Base-by-base conservation (phyloP, 2,329 filamentous ascomycete species). In the Geosmithia flava region DNA sequence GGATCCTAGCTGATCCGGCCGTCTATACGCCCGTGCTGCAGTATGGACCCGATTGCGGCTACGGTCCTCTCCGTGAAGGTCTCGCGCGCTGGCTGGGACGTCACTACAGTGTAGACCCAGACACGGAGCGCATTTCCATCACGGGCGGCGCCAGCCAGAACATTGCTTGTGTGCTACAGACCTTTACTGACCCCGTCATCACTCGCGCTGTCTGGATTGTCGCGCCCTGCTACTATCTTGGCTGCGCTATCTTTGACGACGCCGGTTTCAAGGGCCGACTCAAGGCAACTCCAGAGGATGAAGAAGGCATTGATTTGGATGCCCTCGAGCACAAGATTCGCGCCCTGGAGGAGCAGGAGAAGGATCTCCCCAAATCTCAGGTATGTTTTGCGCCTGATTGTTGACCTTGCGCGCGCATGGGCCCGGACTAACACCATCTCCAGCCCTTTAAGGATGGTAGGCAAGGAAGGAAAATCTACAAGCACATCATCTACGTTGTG, bases 101-200 rank as follows among this genome's bases (percentile, higher is more conserved):
- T 1, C 83, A 82, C 56, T 91, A 87, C 59, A 53, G 60, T 46
- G 57, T 63, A 10, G 48, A 54, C 49, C 54, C 62, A 6, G 70
- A 72, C 15, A 58, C 72, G 3, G 71, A 78, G 2, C 75, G 87
- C 30, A 83, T 95, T 48, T 85, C 82, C 59, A 83, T 95, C 60
- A 87, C 86, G 0, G 88, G 89, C 43, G 90, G 90, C 16, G 90
- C 90, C 3, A 87, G 81, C 54, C 89, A 95, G 70, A 89, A 83
- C 59, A 63, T 95, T 2, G 87, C 85, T 0, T 85, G 80, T 57
- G 68, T 95, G 3, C 67, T 95, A 46, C 79, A 85, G 62, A 85
- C 85, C 29, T 95, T 85, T 59, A 85, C 87, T 0, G 90, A 95
- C 61, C 85, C 87, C 1, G 64, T 71, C 2, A 83, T 81, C 58